Conservation (phyloP, 2,329 filamentous ascomycete species). For the Claviceps digitariae region DNA sequence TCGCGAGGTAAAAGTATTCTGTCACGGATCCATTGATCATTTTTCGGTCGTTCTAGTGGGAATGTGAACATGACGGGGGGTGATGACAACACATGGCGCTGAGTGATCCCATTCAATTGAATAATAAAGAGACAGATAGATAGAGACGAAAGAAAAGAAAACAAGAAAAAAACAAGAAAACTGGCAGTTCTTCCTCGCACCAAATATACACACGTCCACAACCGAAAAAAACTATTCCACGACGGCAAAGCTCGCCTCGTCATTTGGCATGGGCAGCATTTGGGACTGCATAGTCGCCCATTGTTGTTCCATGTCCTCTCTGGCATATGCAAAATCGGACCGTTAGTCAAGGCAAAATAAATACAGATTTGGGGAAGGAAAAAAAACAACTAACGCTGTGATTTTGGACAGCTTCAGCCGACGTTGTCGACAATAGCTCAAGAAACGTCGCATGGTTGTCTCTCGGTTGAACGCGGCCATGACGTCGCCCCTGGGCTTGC, state of each 20-base stretch:
- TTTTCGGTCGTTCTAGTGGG: no score
- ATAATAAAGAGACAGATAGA: no score
- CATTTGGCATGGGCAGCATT: conserved; percentile 13
- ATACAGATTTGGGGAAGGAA: background rate
- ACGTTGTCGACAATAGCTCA: conserved; percentile 32
- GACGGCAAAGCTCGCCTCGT: conserved; percentile 10
- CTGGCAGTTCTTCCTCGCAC: no score
- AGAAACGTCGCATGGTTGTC: conserved; percentile 38
- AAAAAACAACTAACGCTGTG: conserved; percentile 23
- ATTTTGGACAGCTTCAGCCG: conserved; percentile 27
- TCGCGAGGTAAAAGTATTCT: no score
- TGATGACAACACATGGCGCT: no score
- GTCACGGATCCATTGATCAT: no score
- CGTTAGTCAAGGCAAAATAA: conserved; percentile 8
- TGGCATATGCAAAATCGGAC: conserved; percentile 7
- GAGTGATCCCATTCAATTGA: no score
- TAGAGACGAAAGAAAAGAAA: no score
- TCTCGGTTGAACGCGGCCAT: conserved; percentile 38
- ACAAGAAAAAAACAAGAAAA: no score
- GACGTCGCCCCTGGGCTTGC: conserved; percentile 29
- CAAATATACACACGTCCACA: no score
- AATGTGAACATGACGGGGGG: no score
- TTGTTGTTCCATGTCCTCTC: conserved; percentile 21
- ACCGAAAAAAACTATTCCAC: background rate
- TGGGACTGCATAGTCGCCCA: conserved; percentile 25